Base-by-base conservation (phyloP, 225 moss, liverwort and hornwort genomes). In the Bryoerythrophyllum caledonicum region DNA sequence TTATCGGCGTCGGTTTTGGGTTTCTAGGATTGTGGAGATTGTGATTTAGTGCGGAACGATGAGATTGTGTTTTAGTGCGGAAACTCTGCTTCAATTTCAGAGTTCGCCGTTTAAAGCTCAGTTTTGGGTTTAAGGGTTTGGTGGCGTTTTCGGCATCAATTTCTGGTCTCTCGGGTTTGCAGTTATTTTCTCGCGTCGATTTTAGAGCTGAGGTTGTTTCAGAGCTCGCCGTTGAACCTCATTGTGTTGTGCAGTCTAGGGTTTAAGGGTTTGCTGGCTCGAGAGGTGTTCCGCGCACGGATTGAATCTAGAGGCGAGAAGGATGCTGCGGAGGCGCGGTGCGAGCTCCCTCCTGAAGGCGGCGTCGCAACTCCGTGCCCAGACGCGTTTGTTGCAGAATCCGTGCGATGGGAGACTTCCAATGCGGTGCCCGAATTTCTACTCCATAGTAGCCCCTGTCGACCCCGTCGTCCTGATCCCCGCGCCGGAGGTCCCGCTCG, bases 401-500 rank as follows among this genome's bases (percentile, higher is more conserved):
- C 56, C 38, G 12, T 62, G 25, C 8, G 32, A 53, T 48, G 16
- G 14, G 27, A 32, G 61, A 32, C 32, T 32, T 25, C 19, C 75
- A 26, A 38, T 54, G 52, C 54, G 21, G 28, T 41, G 15, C 35
- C 51, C 62, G 41, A 79, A 49, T 28, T 81, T 63, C 63, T 25
- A 44, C 17, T 69, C 68, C 20, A 65, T 75, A 15, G 68, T 23
- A 49, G 48, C 48, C 5, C 7, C 17, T 13, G 34, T 67, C 51
- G 83, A 82, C 9, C 74, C 81, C 27, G 63, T 70, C 27, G 63
- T 72, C 7, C 70, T 80, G 49, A 78, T 91, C 4, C 6, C 55
- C 23, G 55, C 60, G 6, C 86, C 81, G 16, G 87, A 82, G 68
- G 84, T 89, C 2, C 95, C 95, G 10, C 73, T 79, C 2, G 77